Conservation (phyloP, 1,284 basidiomycete species). For the Ustilago crameri region DNA sequence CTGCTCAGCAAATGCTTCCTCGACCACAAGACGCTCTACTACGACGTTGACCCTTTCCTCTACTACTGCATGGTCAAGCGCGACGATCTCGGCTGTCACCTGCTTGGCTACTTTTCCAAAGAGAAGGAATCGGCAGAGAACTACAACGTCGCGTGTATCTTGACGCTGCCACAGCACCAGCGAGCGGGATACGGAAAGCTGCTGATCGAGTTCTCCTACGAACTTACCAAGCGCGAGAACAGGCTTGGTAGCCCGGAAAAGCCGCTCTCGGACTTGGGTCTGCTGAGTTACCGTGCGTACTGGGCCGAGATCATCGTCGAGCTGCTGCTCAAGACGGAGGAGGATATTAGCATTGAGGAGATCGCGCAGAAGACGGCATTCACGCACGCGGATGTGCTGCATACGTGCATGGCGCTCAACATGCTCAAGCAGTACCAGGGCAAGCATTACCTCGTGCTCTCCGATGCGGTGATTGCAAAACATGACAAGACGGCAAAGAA, state of each 20-base stretch:
- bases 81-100: conserved; percentile 89
- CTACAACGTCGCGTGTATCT: conserved; percentile 98
- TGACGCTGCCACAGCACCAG: conserved; percentile 97
- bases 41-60: conserved; percentile 99
- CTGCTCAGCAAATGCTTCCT: conserved; percentile 97
- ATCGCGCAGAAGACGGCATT: conserved; percentile 97
- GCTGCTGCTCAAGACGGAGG: conserved; percentile 76
- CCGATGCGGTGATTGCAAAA: conserved; percentile 88
- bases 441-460: conserved; percentile 90
- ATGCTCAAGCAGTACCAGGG: conserved; percentile 97
- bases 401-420: conserved; percentile 95
- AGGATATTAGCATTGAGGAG: conserved; percentile 91
- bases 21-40: conserved; percentile 99
- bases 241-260: conserved; percentile 98
- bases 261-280: conserved; percentile 91
- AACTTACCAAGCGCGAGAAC: conserved; percentile 93
- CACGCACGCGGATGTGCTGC: conserved; percentile 95
- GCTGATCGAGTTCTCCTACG: conserved; percentile 98
- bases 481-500: conserved; percentile 87
- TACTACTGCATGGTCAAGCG: conserved; percentile 96
- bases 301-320: conserved; percentile 98
- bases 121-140: conserved; percentile 98
- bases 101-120: conserved; percentile 98
- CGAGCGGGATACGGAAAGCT: conserved; percentile 93
- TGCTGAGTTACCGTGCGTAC: conserved; percentile 92